phyloP scores from a whole-genome alignment of 2,329 filamentous ascomycete species.

The Helicocarpus griseus region DNA sequence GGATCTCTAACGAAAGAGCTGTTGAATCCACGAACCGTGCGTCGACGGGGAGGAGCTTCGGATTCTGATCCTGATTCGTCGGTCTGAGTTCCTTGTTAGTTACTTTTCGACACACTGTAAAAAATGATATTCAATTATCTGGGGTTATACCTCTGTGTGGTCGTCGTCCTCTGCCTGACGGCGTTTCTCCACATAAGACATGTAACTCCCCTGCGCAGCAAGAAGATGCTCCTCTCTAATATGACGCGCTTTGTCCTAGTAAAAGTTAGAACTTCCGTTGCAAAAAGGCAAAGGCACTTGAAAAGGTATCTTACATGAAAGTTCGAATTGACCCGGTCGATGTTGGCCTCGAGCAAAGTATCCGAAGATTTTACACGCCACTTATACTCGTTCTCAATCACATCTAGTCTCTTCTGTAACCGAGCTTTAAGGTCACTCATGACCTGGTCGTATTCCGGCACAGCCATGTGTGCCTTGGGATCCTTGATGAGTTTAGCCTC shows the following conservation, averaged over 20 bases:
- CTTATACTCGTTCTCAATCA: slow-evolving; percentile 25
- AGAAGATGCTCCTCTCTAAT: slow-evolving; percentile 30
- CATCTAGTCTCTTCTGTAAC: slow-evolving; percentile 20
- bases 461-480: slow-evolving; percentile 30
- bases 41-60: slow-evolving; percentile 2
- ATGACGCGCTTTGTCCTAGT: slow-evolving; percentile 19
- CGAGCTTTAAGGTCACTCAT: slow-evolving; percentile 22
- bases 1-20: slow-evolving; percentile 26
- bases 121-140: slow-evolving; percentile 8
- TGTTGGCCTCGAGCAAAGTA: slow-evolving; percentile 21
- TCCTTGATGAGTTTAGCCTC: slow-evolving; percentile 31
- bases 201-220: slow-evolving; percentile 31
- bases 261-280: slow-evolving; percentile 1
- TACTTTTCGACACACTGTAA: slow-evolving; percentile 3
- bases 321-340: slow-evolving; percentile 24
- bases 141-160: slow-evolving; percentile 26
- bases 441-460: slow-evolving; percentile 30
- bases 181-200: slow-evolving; percentile 29
- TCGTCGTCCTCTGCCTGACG: slow-evolving; percentile 33
- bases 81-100: slow-evolving; percentile 4
- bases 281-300: neutral
- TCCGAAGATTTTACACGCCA: slow-evolving; percentile 23
- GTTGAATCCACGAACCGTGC: slow-evolving; percentile 20
- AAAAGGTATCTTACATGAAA: slow-evolving; percentile 18
- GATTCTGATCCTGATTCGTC: slow-evolving; percentile 12